phyloP scores from a whole-genome alignment of 2,329 filamentous ascomycete genomes.

The Orbilia javanica region DNA sequence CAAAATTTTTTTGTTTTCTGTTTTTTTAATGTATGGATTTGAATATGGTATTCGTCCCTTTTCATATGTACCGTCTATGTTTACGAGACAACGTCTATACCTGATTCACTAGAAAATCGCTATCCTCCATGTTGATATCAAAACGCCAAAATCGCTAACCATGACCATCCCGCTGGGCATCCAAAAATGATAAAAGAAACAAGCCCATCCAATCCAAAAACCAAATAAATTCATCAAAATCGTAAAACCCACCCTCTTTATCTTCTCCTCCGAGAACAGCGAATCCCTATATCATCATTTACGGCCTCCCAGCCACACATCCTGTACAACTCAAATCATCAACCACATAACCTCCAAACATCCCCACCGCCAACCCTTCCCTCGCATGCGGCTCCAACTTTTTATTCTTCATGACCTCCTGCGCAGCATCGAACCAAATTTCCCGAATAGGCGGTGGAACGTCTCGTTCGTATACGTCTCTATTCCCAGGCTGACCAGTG shows the following conservation, averaged over 20 bases:
- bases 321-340: constrained; percentile 46
- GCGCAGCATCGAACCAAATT: constrained; percentile 62
- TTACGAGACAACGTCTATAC: too few relatives aligned
- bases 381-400: constrained; percentile 60
- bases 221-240: constrained; percentile 13
- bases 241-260: background rate
- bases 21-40: background rate
- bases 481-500: constrained; percentile 37
- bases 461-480: constrained; percentile 34
- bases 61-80: background rate
- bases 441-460: constrained; percentile 61
- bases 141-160: constrained; percentile 18
- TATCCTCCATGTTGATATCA: constrained; percentile 10
- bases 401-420: constrained; percentile 60
- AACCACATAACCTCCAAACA: constrained; percentile 52
- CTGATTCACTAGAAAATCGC: background rate
- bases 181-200: constrained; percentile 13
- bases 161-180: constrained; percentile 2
- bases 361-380: constrained; percentile 56
- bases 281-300: too few relatives aligned
- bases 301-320: constrained; percentile 28
- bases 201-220: background rate
- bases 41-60: background rate
- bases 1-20: background rate
- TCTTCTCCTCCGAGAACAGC: too few relatives aligned